These are phyloP conservation scores for Pythium sp. DNA, from an alignment of 352 stramenopile species.

Conservation along the genomic window DNA sequence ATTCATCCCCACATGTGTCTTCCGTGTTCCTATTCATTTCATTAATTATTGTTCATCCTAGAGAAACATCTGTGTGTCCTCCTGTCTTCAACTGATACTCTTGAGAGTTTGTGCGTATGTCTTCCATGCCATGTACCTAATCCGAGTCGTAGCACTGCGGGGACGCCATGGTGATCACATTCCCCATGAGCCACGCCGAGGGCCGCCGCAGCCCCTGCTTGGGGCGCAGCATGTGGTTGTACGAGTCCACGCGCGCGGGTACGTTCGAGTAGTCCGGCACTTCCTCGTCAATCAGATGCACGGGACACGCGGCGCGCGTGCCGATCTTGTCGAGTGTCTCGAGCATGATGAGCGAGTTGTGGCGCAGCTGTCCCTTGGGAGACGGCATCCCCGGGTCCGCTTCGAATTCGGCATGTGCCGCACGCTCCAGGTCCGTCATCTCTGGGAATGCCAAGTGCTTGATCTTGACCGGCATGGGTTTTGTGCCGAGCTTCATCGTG, in stretches of 20 bases:
- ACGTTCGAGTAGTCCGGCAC: slow-evolving; percentile 56
- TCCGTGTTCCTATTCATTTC: not conserved
- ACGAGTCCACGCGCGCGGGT: slow-evolving; percentile 50
- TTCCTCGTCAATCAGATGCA: slow-evolving; percentile 62
- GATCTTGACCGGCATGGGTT: slow-evolving; percentile 33
- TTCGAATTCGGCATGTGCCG: slow-evolving; percentile 30
- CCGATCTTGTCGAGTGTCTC: slow-evolving; percentile 77
- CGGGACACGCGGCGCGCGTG: slow-evolving; percentile 61
- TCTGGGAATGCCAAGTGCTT: slow-evolving; percentile 58
- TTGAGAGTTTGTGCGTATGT: not conserved
- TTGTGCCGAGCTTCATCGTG: slow-evolving; percentile 70
- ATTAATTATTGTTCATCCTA: not conserved
- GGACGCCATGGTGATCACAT: not conserved
- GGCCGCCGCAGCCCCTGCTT: slow-evolving; percentile 47
- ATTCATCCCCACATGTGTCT: not conserved
- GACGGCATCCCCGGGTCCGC: slow-evolving; percentile 50
- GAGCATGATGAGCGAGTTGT: slow-evolving; percentile 51
- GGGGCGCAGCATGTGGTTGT: slow-evolving; percentile 51
- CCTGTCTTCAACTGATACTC: not conserved
- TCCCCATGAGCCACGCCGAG: slow-evolving; percentile 46
- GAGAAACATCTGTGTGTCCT: not conserved
- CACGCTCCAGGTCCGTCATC: slow-evolving; percentile 16
- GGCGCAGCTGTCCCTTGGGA: slow-evolving; percentile 46
- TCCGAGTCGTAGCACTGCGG: slow-evolving; percentile 12
- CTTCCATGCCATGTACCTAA: not conserved